A percentile compares a stretch with the other conserved stretches of the same genome.
Conservation (phyloP, 2,329 filamentous ascomycete genomes). For the Teratosphaeria epicoccoides region DNA sequence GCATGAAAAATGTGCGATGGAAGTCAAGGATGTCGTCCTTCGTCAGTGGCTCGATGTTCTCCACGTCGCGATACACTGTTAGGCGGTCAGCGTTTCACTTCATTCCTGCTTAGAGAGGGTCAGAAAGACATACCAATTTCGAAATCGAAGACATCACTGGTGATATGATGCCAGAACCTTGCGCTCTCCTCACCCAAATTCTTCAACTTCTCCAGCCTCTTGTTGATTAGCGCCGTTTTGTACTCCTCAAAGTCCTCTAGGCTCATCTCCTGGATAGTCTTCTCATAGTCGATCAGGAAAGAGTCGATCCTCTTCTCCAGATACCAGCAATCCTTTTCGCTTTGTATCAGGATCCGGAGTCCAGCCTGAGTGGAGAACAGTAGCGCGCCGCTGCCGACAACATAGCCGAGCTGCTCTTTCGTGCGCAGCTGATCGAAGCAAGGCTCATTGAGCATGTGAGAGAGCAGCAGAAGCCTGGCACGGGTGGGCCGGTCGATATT, state of each 20-base stretch:
- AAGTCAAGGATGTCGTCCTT: slow-evolving; percentile 74
- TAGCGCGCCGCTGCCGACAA: slow-evolving; percentile 74
- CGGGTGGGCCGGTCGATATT: slow-evolving; percentile 54
- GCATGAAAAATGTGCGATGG: slow-evolving; percentile 64
- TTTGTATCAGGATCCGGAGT: slow-evolving; percentile 86
- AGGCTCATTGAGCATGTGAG: slow-evolving; percentile 86
- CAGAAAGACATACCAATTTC: slow-evolving; percentile 55
- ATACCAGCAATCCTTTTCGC: slow-evolving; percentile 73
- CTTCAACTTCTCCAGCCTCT: slow-evolving; percentile 81
- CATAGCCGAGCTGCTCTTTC: slow-evolving; percentile 94
- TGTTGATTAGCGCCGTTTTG: slow-evolving; percentile 79
- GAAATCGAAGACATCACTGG: slow-evolving; percentile 82
- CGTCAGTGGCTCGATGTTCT: slow-evolving; percentile 59
- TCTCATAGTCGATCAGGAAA: slow-evolving; percentile 61
- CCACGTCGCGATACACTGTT: slow-evolving; percentile 64
- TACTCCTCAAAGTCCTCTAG: slow-evolving; percentile 80
- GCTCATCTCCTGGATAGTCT: slow-evolving; percentile 62
- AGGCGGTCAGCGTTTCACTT: slow-evolving; percentile 1
- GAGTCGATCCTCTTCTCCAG: slow-evolving; percentile 78
- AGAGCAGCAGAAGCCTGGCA: slow-evolving; percentile 69
- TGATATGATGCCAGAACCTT: slow-evolving; percentile 76
- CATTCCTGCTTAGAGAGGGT: too few relatives aligned
- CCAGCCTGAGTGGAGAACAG: slow-evolving; percentile 65
- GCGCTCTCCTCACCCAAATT: slow-evolving; percentile 77
- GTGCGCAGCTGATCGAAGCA: slow-evolving; percentile 90